A percentile compares a stretch with the other conserved stretches of the same genome.
phyloP scores from a whole-genome alignment of 139 green algal genomes.

The Chlamydomonas asymmetrica region DNA sequence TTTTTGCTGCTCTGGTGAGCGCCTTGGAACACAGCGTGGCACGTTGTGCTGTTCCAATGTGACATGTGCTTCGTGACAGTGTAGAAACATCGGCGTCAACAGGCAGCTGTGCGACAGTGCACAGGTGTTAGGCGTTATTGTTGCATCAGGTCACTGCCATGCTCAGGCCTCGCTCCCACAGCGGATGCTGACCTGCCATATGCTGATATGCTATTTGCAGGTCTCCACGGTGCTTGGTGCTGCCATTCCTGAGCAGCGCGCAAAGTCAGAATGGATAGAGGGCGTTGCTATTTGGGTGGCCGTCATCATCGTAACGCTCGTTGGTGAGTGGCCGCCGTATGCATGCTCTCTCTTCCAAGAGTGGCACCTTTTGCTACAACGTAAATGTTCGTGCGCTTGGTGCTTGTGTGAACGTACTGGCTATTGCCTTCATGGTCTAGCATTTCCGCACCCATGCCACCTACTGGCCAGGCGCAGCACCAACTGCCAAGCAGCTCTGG shows the following conservation, averaged over 20 bases:
- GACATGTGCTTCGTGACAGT: neutral
- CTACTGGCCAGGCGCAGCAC: too few relatives aligned
- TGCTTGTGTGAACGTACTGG: too few relatives aligned
- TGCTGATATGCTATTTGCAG: slow-evolving; percentile 39
- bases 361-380: too few relatives aligned
- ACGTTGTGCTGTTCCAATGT: neutral
- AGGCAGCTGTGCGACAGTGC: neutral
- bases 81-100: neutral
- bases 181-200: neutral
- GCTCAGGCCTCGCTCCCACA: neutral
- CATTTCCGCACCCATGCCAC: too few relatives aligned
- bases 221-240: slow-evolving; percentile 83
- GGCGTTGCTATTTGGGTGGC: slow-evolving; percentile 94
- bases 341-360: too few relatives aligned
- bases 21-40: neutral
- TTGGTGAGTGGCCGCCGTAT: slow-evolving; percentile 77
- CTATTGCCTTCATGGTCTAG: too few relatives aligned
- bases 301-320: slow-evolving; percentile 83
- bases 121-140: neutral
- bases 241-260: slow-evolving; percentile 71
- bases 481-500: too few relatives aligned
- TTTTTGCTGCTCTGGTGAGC: slow-evolving; percentile 72
- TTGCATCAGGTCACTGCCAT: neutral
- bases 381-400: too few relatives aligned
- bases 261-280: slow-evolving; percentile 84